phyloP scores from a whole-genome alignment of 345 rosid genomes.

The Linum tenue region DNA sequence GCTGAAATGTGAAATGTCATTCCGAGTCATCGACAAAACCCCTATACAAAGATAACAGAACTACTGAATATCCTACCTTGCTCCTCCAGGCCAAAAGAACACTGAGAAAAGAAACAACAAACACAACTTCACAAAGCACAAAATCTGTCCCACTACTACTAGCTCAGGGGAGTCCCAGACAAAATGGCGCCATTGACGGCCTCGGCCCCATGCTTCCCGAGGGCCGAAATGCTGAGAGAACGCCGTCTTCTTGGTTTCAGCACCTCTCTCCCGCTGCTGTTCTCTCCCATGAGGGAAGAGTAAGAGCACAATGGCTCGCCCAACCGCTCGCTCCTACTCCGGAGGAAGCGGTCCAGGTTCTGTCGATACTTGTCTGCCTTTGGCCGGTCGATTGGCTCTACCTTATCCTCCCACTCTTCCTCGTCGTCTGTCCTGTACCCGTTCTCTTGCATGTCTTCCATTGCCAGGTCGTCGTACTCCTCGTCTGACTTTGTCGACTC shows the following conservation, averaged over 20 bases:
- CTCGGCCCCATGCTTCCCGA: conserved; percentile 31
- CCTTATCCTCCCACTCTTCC: conserved; percentile 32
- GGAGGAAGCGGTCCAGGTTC: conserved; percentile 50
- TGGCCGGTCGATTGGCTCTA: conserved; percentile 6
- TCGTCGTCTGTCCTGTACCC: conserved; percentile 63
- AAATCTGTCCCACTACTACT: conserved; percentile 1
- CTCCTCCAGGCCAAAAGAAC: not conserved
- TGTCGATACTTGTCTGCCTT: conserved; percentile 43
- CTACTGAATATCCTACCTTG: no score
- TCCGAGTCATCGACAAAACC: no score
- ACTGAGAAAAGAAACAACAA: conserved; percentile 6
- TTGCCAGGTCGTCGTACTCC: conserved; percentile 92
- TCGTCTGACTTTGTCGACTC: conserved; percentile 89
- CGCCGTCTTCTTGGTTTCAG: conserved; percentile 50
- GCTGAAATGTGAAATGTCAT: no score
- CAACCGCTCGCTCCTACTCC: conserved; percentile 35
- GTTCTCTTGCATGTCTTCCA: conserved; percentile 55
- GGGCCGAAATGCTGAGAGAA: conserved; percentile 76
- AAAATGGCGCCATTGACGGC: conserved; percentile 37
- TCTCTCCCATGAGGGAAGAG: conserved; percentile 31
- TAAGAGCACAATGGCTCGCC: conserved; percentile 43
- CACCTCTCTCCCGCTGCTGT: conserved; percentile 24
- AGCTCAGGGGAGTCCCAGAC: conserved; percentile 44
- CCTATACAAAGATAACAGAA: no score
- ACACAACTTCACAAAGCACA: not conserved